Conservation (phyloP, 164 flowering plant genomes). For the Santalum album region DNA sequence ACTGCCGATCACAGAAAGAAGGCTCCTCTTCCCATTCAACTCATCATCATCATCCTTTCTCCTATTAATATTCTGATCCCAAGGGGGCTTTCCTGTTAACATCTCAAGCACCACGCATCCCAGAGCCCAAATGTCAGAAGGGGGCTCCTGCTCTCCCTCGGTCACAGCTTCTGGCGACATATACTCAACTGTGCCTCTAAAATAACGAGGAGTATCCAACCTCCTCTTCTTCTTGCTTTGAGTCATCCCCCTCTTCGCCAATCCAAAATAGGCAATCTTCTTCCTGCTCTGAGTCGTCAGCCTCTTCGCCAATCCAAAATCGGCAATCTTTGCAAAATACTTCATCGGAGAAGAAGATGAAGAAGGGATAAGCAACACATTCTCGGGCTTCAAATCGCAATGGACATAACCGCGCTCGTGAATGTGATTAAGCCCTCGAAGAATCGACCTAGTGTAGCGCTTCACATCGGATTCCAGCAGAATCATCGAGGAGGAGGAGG, state of each 20-base stretch:
- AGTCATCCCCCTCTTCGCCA: constrained; percentile 13
- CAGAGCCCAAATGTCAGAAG: constrained; percentile 21
- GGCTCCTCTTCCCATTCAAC: no score
- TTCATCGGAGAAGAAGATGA: background rate
- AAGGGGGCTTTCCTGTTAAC: constrained; percentile 17
- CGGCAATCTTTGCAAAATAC: constrained; percentile 16
- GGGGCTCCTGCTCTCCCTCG: constrained; percentile 10
- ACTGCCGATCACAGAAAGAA: constrained; percentile 8
- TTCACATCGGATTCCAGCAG: constrained; percentile 14
- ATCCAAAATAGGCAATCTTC: constrained; percentile 12
- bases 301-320: constrained; percentile 14
- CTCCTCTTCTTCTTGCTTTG: constrained; percentile 11
- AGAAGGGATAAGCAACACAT: background rate
- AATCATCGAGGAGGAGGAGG: background rate
- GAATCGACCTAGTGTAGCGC: constrained; percentile 12
- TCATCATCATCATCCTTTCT: background rate
- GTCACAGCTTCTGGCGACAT: constrained; percentile 13
- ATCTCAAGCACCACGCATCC: constrained; percentile 23
- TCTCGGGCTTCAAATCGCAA: constrained; percentile 19
- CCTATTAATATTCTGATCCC: no score
- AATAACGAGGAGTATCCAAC: constrained; percentile 3
- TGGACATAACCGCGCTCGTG: constrained; percentile 17
- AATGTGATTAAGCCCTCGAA: constrained; percentile 13
- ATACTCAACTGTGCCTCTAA: constrained; percentile 20
- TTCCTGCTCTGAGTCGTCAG: background rate